Evolutionary conservation across 2,329 filamentous ascomycete genomes (phyloP).

Genomic region (Ophiostoma australiae): DNA sequence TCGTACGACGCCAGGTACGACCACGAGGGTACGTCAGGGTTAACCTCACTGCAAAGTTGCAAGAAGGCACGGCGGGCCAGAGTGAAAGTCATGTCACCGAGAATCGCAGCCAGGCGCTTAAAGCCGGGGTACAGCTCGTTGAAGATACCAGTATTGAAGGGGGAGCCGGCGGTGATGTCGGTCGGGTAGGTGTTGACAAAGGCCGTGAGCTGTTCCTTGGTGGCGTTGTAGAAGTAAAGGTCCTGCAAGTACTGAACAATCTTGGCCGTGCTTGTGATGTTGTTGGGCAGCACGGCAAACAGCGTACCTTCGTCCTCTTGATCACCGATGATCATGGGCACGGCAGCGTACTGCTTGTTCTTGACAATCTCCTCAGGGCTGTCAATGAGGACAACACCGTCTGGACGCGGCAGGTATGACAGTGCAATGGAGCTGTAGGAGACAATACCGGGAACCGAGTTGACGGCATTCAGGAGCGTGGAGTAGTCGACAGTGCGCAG

Average conservation of each 20-base stretch:
- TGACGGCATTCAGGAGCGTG: slow-evolving; percentile 59
- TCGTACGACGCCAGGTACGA: slow-evolving; percentile 71
- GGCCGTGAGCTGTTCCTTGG: slow-evolving; percentile 44
- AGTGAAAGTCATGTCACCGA: slow-evolving; percentile 72
- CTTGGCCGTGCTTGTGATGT: slow-evolving; percentile 57
- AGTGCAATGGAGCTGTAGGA: slow-evolving; percentile 64
- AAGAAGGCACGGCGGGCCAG: slow-evolving; percentile 64
- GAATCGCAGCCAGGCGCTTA: slow-evolving; percentile 69
- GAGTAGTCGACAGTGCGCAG: slow-evolving; percentile 58
- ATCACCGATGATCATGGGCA: slow-evolving; percentile 58
- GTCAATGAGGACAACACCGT: slow-evolving; percentile 56
- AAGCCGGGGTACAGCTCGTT: slow-evolving; percentile 72
- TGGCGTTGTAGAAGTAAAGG: slow-evolving; percentile 57
- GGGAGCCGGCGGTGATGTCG: slow-evolving; percentile 56
- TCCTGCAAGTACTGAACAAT: slow-evolving; percentile 57
- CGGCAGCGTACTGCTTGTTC: slow-evolving; percentile 46
- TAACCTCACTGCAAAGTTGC: slow-evolving; percentile 38
- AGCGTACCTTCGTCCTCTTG: slow-evolving; percentile 78
- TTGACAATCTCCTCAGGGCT: slow-evolving; percentile 57
- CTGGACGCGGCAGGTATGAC: slow-evolving; percentile 69
- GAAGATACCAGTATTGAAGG: slow-evolving; percentile 63
- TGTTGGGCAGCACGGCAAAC: slow-evolving; percentile 64
- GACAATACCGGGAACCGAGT: slow-evolving; percentile 60
- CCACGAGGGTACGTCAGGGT: slow-evolving; percentile 61
- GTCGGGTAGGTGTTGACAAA: slow-evolving; percentile 60